Percentiles rank a stretch among this genome's conserved stretches.
Evolutionary conservation across 345 rosid species (phyloP).

Genomic region (Microcos paniculata): DNA sequence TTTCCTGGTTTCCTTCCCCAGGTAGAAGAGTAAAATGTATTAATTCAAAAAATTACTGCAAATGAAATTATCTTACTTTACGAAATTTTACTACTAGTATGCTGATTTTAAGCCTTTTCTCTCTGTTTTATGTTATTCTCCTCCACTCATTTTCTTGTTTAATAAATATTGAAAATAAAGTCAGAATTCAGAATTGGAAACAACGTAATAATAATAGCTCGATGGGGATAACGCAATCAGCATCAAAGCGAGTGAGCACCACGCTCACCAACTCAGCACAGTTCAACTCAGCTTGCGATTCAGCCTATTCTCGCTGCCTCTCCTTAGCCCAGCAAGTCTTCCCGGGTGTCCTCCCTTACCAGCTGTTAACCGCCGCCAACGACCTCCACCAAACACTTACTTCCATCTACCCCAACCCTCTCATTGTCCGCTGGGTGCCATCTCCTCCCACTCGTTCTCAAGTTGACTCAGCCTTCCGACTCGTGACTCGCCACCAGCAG

Average conservation of each 20-base stretch:
- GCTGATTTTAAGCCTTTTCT: no score
- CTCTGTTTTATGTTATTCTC: no score
- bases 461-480: conserved; percentile 66
- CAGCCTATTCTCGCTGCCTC: conserved; percentile 63
- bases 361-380: conserved; percentile 63
- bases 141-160: background rate
- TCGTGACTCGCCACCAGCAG: conserved; percentile 14
- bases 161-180: background rate
- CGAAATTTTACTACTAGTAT: no score
- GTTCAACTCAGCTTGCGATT: conserved; percentile 62
- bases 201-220: conserved; percentile 1
- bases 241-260: conserved; percentile 56
- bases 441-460: conserved; percentile 67
- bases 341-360: conserved; percentile 72
- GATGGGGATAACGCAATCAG: conserved; percentile 52
- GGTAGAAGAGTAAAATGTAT: no score
- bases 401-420: conserved; percentile 29
- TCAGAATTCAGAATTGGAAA: background rate
- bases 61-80: no score
- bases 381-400: conserved; percentile 54
- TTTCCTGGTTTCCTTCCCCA: no score
- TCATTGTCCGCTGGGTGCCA: conserved; percentile 59
- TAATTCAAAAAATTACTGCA: no score
- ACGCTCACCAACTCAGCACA: conserved; percentile 41
- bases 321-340: conserved; percentile 72